Percentiles rank a stretch among this genome's conserved stretches.
phyloP scores from a whole-genome alignment of 805 yeast genomes.

The Maudiozyma saulgeensis region DNA sequence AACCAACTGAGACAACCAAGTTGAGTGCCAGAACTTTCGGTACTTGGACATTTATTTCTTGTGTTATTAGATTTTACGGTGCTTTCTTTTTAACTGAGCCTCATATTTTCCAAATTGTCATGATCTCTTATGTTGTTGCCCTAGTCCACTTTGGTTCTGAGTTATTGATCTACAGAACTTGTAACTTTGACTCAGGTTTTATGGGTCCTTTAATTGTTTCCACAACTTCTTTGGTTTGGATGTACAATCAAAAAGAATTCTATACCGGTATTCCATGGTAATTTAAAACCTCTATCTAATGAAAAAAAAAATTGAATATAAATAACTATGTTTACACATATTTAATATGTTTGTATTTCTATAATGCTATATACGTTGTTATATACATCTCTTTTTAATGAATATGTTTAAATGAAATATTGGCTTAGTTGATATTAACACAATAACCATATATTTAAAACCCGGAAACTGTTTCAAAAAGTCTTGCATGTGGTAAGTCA shows the following conservation, averaged over 20 bases:
- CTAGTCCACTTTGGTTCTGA: constrained; percentile 74
- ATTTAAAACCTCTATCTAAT: not conserved
- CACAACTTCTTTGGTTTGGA: constrained; percentile 68
- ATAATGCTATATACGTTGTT: not conserved
- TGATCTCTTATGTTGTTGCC: constrained; percentile 76
- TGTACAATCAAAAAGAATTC: constrained; percentile 59
- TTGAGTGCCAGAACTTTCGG: constrained; percentile 96
- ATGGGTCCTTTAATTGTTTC: constrained; percentile 83
- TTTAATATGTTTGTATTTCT: not conserved
- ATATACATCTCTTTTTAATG: not conserved
- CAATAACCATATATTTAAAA: constrained; percentile 5
- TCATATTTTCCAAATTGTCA: constrained; percentile 67
- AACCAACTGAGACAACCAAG: constrained; percentile 50
- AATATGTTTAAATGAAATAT: too few species aligned
- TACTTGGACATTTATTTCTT: constrained; percentile 89
- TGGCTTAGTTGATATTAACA: not conserved
- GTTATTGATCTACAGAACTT: constrained; percentile 70
- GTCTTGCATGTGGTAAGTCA: constrained; percentile 29
- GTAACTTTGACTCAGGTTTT: constrained; percentile 79
- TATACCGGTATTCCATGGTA: constrained; percentile 34
- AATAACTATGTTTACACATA: not conserved
- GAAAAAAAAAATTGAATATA: not conserved
- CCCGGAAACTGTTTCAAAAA: constrained; percentile 32
- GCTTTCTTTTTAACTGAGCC: constrained; percentile 65
- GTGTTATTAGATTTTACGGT: constrained; percentile 78